Base-by-base conservation (phyloP, 176 grass and related monocot species). In the Cenchrus purpureus region DNA sequence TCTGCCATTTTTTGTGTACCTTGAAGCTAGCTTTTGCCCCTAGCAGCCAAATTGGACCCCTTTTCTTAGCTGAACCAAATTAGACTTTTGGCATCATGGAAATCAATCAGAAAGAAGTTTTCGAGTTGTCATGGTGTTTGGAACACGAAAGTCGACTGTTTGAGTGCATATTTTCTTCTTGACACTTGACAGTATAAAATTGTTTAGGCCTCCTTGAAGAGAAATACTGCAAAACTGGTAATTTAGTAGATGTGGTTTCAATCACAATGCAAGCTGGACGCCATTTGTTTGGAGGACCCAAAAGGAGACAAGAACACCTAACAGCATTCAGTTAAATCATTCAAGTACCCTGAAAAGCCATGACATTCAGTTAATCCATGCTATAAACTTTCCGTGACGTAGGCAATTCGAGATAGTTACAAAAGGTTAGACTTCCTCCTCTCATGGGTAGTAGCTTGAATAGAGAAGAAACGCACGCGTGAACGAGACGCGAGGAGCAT, bases 401-500 rank as follows among this genome's bases (percentile, higher is more conserved):
- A 83, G 43, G 43, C 69, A 73, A 51, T 83, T 75, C 58, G 28
- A 65, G 62, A 75, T 45, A 3, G 81, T 63, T 51, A 34, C 7
- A 83, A 83, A 88, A 57, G 48, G 46, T 51, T 64, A 71, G 44
- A 42, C 43, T 70, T 64, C 48, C 5, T 46, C 14, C 14, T 14
- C 19, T 52, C 51, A 52, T 55, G 54, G 5, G 16, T 57, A 59
- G 45, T 20, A 74, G 76, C 29, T 51, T 84, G 48, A 75, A 89
- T 59, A 74, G 28, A 32, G 44, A 68, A 55, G 74, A 37, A 48
- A 69, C 58, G 84, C 79, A 87, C 66, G 74, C 84, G 67, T 90
- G 80, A 69, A 79, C 53, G 22, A 29, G 85, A 91, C 83, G 80
- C 89, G 74, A 90, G 84, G 40, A 82, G 71, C 65, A 90, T 66